Base-by-base conservation (phyloP, 345 rosid species). In the Pugionium dolabratum region DNA sequence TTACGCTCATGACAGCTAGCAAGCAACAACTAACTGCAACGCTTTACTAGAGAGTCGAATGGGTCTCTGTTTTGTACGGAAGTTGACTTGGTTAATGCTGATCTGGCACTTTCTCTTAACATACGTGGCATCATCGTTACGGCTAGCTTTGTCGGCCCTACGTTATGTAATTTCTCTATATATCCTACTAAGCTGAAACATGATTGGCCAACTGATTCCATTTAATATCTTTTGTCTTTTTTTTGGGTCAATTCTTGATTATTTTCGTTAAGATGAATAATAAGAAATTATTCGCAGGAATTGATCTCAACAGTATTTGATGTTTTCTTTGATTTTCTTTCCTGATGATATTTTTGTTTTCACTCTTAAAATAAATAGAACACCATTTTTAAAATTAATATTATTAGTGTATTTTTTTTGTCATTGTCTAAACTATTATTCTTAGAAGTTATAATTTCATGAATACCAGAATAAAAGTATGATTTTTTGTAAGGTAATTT, bases 181-280 rank as follows among this genome's bases (percentile, higher is more conserved):
- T 49, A 58, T 31, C 67, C 54, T 61, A 45, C 18, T 62, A 3
- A 36, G 7, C 56, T 54, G 56, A 62, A 62, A 54, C 75, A 62
- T 54, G 62, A 62, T 46, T 70, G 62, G 48, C 74, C 69, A 70
- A 54, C 69, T 54, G 57, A 54, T 62, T 54, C 62, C 62, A 61
- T 70, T 61, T 44, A 18, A n/a, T 61, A 59, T 43, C 26, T 6
- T 46, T 29, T 41, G 8, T 37, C 29, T 67, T 18, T 10, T 1
- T 10, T 33, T 40, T 30, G 33, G 28, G 55, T 57, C 70, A 54
- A 66, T 18, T 18, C 18, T 18, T 18, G 18, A 18, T 18, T 18
- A 18, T 18, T 18, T 18, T 18, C 18, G 18, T 18, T 18, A 18
- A 18, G 18, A 18, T 18, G 18, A 18, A 18, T 18, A 18, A 18